Base-by-base conservation (phyloP, 1,284 basidiomycete species). In the Phylloporus sp. region DNA sequence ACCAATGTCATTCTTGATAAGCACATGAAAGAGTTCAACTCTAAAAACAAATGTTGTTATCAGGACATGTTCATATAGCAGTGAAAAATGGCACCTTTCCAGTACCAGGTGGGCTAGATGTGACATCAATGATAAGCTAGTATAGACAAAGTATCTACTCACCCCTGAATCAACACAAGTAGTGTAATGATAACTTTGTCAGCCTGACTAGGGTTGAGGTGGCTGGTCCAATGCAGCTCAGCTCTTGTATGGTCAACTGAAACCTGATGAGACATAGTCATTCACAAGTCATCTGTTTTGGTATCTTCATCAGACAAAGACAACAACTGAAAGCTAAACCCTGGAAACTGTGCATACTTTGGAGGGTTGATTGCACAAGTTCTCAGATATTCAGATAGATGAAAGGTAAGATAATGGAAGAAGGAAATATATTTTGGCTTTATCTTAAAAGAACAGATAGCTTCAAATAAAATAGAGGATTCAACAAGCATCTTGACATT, bases 131-230 rank as follows among this genome's bases (percentile, higher is more conserved):
- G 28, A 66, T 47, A 0, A 65, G 53, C 6, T 34, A 42, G 28
- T 34, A 24, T 20, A 29, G 47, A 24, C 44, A 5, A 24, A 6
- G 56, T 2, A 18, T 1, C 17, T 62, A 74, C 82, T 70, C 67
- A 90, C 89, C 91, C 91, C 77, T 92, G 89, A 42, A 92, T 88
- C 58, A 92, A 74, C 2, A 82, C 78, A 1, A 92, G 67, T 69
- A 92, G 71, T 0, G 85, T 78, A 65, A 87, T 83, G 5, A 93
- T 74, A 10, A 92, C 77, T 2, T 90, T 86, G 63, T 91, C 86
- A 0, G 83, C 86, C 73, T 93, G 91, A 73, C 86, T 89, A 0
- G 79, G 75, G 69, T 92, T 90, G 40, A 92, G 77, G 4, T 81
- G 77, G 70, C 87, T 91, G 17, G 69, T 69, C 24, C 64, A 67